Percentiles rank a stretch among this genome's conserved stretches.
These are phyloP conservation scores for Penicillium maclennaniae DNA, from an alignment of 495 filamentous ascomycete species.

Conservation along the genomic window DNA sequence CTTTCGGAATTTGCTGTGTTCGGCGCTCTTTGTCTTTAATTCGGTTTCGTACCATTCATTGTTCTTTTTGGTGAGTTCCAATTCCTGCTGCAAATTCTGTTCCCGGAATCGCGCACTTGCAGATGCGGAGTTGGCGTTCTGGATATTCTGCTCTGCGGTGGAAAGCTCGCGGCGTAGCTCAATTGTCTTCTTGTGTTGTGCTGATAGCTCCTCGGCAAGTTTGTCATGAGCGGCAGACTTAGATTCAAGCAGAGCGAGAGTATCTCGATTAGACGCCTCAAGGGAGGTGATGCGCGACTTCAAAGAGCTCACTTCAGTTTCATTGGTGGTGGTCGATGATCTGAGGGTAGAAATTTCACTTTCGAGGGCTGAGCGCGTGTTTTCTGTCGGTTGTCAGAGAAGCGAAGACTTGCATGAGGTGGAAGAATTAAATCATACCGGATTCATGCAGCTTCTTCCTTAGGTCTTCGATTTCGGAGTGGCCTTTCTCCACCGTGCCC, in stretches of 20 bases:
- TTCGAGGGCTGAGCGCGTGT: slow-evolving; percentile 61
- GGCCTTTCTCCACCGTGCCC: slow-evolving; percentile 70
- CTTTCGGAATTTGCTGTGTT: slow-evolving; percentile 86
- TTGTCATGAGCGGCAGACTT: slow-evolving; percentile 84
- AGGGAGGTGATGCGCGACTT: slow-evolving; percentile 77
- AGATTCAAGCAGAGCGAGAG: slow-evolving; percentile 78
- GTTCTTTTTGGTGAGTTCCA: slow-evolving; percentile 78
- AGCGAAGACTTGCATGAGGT: not conserved
- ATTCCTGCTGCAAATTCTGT: slow-evolving; percentile 80
- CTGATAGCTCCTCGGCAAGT: slow-evolving; percentile 78
- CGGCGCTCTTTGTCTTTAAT: slow-evolving; percentile 79
- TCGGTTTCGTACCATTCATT: slow-evolving; percentile 91
- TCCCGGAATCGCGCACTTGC: slow-evolving; percentile 81
- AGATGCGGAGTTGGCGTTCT: slow-evolving; percentile 70
- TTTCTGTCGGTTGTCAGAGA: slow-evolving; percentile 50
- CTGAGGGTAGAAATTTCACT: slow-evolving; percentile 77
- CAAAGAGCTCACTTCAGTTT: slow-evolving; percentile 71
- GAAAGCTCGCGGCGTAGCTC: slow-evolving; percentile 77
- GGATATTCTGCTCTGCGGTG: slow-evolving; percentile 72
- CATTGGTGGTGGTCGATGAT: slow-evolving; percentile 67
- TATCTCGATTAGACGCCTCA: slow-evolving; percentile 88
- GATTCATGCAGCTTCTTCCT: slow-evolving; percentile 74
- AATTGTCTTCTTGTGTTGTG: slow-evolving; percentile 82
- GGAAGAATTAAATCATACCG: slow-evolving; percentile 48
- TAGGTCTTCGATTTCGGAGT: slow-evolving; percentile 73